Conservation (phyloP, 805 yeast genomes). For the Ogataea neopini region DNA sequence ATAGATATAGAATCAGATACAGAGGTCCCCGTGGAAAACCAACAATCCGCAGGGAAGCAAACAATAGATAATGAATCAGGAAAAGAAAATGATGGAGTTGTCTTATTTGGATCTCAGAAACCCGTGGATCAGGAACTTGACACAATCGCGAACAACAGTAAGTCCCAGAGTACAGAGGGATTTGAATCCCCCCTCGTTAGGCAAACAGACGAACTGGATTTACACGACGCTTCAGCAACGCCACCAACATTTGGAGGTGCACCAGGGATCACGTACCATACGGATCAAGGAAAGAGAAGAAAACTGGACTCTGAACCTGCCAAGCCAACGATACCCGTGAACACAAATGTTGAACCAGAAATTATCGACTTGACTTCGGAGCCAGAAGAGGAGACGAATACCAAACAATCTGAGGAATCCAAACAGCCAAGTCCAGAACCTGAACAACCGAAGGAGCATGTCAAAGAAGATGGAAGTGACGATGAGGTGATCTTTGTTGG, state of each 20-base stretch:
- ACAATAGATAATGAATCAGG: background rate
- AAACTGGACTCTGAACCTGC: background rate
- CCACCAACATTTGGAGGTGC: background rate
- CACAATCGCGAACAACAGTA: background rate
- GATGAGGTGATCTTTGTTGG: slow-evolving; percentile 19
- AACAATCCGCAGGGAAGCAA: background rate
- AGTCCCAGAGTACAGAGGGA: background rate
- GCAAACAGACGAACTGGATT: background rate
- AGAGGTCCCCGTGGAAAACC: background rate
- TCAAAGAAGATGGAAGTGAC: slow-evolving; percentile 5
- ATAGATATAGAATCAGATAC: background rate
- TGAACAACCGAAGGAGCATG: too few species aligned
- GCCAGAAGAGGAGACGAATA: slow-evolving; percentile 8
- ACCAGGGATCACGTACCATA: background rate
- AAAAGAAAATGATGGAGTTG: background rate
- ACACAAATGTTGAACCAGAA: background rate
- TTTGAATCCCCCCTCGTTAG: background rate
- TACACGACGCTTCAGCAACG: background rate
- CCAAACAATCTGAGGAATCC: background rate
- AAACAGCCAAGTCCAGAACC: too few species aligned
- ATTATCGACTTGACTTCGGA: slow-evolving; percentile 22
- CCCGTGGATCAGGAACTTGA: background rate
- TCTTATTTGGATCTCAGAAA: too few species aligned
- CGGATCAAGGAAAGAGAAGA: background rate
- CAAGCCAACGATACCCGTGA: background rate